These are phyloP conservation scores for Petrea volubilis DNA, from an alignment of 257 asterid genomes.

Conservation along the genomic window DNA sequence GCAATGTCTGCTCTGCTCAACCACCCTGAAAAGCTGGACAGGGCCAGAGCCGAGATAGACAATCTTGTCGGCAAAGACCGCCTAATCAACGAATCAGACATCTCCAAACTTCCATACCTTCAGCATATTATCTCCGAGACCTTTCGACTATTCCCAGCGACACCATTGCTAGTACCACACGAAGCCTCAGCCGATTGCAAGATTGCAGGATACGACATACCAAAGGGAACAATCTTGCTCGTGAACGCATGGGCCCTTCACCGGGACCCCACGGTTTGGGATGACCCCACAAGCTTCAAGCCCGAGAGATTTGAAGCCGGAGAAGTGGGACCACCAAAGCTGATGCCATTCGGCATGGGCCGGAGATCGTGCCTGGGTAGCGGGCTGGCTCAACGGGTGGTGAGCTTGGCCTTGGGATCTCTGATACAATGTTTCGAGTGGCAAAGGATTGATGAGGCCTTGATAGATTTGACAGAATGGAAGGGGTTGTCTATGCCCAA, in stretches of 20 bases:
- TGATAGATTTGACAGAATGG: background rate
- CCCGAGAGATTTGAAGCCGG: conserved; percentile 26
- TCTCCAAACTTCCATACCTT: conserved; percentile 21
- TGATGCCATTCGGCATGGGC: conserved; percentile 27
- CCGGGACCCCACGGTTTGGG: conserved; percentile 24
- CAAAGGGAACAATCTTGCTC: conserved; percentile 15
- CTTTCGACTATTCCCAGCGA: conserved; percentile 16
- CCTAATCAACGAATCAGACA: conserved; percentile 11
- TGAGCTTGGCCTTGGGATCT: conserved; percentile 21
- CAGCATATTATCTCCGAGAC: conserved; percentile 17
- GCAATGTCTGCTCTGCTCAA: conserved; percentile 23
- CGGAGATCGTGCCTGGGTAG: conserved; percentile 23
- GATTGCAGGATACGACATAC: conserved; percentile 23
- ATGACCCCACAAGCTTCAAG: background rate
- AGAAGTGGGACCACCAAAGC: background rate
- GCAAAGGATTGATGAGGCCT: background rate
- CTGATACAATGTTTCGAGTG: conserved; percentile 29
- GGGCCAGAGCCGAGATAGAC: conserved; percentile 7
- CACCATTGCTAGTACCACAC: conserved; percentile 15
- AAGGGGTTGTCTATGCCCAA: background rate
- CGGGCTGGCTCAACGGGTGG: conserved; percentile 11
- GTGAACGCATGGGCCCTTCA: conserved; percentile 26
- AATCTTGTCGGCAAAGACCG: conserved; percentile 7
- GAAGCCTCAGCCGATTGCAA: conserved; percentile 19
- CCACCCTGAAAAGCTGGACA: conserved; percentile 12